Conservation (phyloP, 2,329 filamentous ascomycete species). For the Ophiocordyceps camponoti-floridani region DNA sequence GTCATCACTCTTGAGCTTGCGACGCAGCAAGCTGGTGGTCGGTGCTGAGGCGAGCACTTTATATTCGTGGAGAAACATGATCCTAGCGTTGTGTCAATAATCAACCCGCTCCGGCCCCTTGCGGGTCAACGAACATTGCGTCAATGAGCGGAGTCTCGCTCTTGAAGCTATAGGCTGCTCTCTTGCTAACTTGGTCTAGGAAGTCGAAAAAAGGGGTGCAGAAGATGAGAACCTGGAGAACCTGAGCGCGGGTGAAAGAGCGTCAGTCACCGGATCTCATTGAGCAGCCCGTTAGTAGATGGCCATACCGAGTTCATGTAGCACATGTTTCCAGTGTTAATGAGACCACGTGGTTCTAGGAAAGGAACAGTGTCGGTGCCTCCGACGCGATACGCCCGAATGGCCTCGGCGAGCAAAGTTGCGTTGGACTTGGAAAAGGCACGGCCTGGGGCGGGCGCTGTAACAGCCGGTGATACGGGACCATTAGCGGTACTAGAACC, state of each 20-base stretch:
- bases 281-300: too few species aligned
- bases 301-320: conserved; percentile 97
- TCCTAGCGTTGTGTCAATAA: conserved; percentile 30
- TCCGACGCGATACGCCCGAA: conserved; percentile 54
- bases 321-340: conserved; percentile 98
- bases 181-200: conserved; percentile 68
- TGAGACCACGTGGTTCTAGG: conserved; percentile 78
- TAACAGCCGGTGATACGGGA: conserved; percentile 4
- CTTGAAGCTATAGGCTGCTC: conserved; percentile 80
- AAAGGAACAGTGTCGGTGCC: conserved; percentile 54
- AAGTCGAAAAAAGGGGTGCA: conserved; percentile 92
- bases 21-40: conserved; percentile 54
- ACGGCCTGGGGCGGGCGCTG: conserved; percentile 7
- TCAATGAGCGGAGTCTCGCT: conserved; percentile 87
- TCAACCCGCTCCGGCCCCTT: too few species aligned
- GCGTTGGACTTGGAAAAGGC: conserved; percentile 26
- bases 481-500: conserved; percentile 11
- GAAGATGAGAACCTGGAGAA: conserved; percentile 88
- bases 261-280: neutral
- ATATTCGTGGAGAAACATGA: conserved; percentile 92
- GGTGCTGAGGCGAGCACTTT: conserved; percentile 65
- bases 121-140: conserved; percentile 63
- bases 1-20: conserved; percentile 62
- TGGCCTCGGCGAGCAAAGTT: conserved; percentile 56
- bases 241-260: conserved; percentile 32